A percentile compares a stretch with the other conserved stretches of the same genome.
phyloP scores from a whole-genome alignment of 106 monocot genomes.

The Hemerocallis citrina region DNA sequence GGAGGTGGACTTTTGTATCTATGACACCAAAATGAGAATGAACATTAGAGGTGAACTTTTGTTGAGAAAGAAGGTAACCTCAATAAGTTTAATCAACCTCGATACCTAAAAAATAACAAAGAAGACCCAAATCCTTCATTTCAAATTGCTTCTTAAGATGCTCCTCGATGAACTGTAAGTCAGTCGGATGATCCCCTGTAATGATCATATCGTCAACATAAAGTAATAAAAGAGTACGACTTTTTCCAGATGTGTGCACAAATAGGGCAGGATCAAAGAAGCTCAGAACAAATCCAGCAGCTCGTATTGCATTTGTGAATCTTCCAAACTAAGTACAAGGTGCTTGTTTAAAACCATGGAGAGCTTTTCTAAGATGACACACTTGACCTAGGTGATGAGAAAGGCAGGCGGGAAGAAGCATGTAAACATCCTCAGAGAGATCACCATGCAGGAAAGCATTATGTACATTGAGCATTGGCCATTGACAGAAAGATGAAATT shows the following conservation, averaged over 20 bases:
- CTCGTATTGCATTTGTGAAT: not conserved
- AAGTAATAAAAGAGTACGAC: no score
- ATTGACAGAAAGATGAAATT: no score
- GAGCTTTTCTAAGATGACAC: not conserved
- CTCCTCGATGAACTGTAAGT: no score
- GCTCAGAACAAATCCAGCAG: not conserved
- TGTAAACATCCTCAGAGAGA: not conserved
- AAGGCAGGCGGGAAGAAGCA: not conserved
- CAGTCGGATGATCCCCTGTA: no score
- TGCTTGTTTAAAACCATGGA: not conserved
- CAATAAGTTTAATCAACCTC: not conserved
- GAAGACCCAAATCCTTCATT: no score
- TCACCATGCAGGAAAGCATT: not conserved
- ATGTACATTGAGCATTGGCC: not conserved
- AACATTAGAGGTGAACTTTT: no score
- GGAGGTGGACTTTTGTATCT: no score
- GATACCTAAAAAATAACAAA: not conserved
- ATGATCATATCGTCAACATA: no score
- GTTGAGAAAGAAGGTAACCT: not conserved
- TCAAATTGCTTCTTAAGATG: no score
- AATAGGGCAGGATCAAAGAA: no score
- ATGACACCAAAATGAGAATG: no score
- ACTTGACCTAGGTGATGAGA: not conserved
- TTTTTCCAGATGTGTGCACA: no score
- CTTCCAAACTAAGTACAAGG: not conserved